phyloP scores from a whole-genome alignment of 345 rosid species.

The Gossypium anomalum region DNA sequence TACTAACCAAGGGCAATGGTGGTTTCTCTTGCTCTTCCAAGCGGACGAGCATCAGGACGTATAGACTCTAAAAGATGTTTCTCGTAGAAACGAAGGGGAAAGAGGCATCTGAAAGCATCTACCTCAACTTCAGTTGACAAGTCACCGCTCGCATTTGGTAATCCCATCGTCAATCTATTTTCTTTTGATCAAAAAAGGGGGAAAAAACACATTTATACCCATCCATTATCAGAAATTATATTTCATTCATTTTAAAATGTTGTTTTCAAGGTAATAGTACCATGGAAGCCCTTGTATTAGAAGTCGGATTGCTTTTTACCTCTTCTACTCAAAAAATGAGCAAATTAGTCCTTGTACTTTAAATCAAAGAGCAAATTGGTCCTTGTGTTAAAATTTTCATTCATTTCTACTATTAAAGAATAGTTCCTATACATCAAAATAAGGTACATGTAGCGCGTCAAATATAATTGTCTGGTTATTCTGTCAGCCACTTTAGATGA shows the following conservation, averaged over 20 bases:
- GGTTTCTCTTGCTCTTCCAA: constrained; percentile 74
- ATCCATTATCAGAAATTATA: background rate
- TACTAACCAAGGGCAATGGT: constrained; percentile 66
- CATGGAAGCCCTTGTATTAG: too few relatives aligned
- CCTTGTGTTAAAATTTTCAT: too few relatives aligned
- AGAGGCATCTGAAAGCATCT: constrained; percentile 80
- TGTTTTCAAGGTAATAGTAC: too few relatives aligned
- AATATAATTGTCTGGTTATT: too few relatives aligned
- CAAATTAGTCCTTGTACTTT: too few relatives aligned
- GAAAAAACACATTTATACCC: background rate
- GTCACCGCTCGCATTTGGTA: constrained; percentile 48
- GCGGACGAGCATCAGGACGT: constrained; percentile 83
- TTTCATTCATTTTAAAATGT: background rate
- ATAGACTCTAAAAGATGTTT: constrained; percentile 73
- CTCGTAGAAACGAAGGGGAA: constrained; percentile 77
- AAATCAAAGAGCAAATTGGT: too few relatives aligned
- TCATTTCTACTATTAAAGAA: too few relatives aligned
- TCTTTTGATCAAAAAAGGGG: background rate
- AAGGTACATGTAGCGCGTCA: too few relatives aligned
- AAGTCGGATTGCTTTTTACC: too few relatives aligned
- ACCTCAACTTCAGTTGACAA: constrained; percentile 81
- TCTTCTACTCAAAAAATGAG: too few relatives aligned
- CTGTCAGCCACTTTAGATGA: too few relatives aligned
- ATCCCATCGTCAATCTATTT: constrained; percentile 36
- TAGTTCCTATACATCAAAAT: too few relatives aligned